A percentile compares a stretch with the other conserved stretches of the same genome.
These are phyloP conservation scores for Globisporangium irregulare DNA, from an alignment of 352 stramenopile species.

Conservation along the genomic window DNA sequence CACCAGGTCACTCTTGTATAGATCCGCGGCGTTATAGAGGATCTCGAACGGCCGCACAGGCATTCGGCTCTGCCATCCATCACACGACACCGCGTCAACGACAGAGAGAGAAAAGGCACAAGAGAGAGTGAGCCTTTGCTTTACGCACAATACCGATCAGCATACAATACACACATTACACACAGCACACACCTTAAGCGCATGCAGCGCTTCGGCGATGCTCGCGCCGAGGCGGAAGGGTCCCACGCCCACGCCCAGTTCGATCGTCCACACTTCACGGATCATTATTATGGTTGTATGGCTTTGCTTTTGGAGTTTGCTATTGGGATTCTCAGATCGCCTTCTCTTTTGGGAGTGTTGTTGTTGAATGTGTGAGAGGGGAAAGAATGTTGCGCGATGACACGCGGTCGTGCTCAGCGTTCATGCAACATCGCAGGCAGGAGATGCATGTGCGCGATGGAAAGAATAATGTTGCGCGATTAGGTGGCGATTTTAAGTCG, in stretches of 20 bases:
- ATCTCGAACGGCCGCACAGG: constrained; percentile 77
- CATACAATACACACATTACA: neutral
- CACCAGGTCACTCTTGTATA: constrained; percentile 57
- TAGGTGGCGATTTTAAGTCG: no score
- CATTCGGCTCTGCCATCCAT: constrained; percentile 45
- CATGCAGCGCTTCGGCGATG: constrained; percentile 69
- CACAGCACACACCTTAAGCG: constrained; percentile 52
- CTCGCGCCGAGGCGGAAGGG: constrained; percentile 76
- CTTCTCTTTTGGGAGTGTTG: neutral
- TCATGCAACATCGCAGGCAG: neutral
- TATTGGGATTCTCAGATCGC: constrained; percentile 5
- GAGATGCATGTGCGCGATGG: neutral
- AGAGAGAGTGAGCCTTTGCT: neutral
- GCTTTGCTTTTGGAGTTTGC: constrained; percentile 1
- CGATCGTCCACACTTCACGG: constrained; percentile 82
- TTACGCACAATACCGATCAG: neutral
- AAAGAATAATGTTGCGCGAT: no score
- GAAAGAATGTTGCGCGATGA: constrained; percentile 1
- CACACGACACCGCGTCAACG: neutral
- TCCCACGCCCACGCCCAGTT: constrained; percentile 69
- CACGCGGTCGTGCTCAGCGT: neutral
- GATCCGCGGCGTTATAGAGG: constrained; percentile 60
- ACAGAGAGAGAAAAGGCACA: neutral
- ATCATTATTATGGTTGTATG: constrained; percentile 36
- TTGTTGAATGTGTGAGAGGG: neutral